Percentiles rank a stretch among this genome's conserved stretches.
These are phyloP conservation scores for Apiospora malaysiana DNA, from an alignment of 2,329 filamentous ascomycete species.

Conservation along the genomic window DNA sequence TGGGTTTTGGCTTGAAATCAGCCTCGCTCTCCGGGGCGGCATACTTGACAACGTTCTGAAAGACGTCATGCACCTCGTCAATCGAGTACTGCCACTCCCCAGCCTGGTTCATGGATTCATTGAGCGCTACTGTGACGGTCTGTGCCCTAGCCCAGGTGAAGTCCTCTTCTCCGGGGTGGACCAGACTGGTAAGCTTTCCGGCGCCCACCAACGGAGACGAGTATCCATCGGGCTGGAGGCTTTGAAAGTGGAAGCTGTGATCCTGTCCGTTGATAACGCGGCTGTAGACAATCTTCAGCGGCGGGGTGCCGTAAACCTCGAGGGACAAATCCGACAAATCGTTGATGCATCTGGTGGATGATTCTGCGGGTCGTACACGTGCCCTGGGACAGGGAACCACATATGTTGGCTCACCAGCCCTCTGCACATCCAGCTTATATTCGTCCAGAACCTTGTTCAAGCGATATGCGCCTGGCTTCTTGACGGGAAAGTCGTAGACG, in stretches of 20 bases:
- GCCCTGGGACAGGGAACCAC: conserved; percentile 88
- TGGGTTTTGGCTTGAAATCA: conserved; percentile 64
- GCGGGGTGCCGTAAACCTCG: conserved; percentile 86
- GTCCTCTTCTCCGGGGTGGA: conserved; percentile 66
- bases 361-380: conserved; percentile 67
- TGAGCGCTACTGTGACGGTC: conserved; percentile 79
- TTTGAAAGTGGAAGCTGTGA: conserved; percentile 88
- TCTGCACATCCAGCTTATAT: conserved; percentile 90
- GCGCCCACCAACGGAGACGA: conserved; percentile 76
- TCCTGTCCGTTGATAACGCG: conserved; percentile 84
- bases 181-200: conserved; percentile 60
- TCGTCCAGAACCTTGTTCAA: conserved; percentile 87
- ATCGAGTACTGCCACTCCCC: conserved; percentile 90
- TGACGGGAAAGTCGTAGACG: conserved; percentile 74
- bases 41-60: conserved; percentile 86
- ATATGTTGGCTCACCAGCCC: conserved; percentile 75
- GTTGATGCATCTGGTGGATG: conserved; percentile 76
- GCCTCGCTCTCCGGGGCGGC: conserved; percentile 69
- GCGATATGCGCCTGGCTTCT: conserved; percentile 87
- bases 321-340: conserved; percentile 87
- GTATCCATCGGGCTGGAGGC: conserved; percentile 87
- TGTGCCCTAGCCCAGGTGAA: conserved; percentile 81
- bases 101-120: conserved; percentile 81
- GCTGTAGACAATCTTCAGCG: conserved; percentile 91
- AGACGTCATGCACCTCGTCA: conserved; percentile 89